phyloP scores from a whole-genome alignment of 148 eudicot genomes.

The Persicaria maculosa region DNA sequence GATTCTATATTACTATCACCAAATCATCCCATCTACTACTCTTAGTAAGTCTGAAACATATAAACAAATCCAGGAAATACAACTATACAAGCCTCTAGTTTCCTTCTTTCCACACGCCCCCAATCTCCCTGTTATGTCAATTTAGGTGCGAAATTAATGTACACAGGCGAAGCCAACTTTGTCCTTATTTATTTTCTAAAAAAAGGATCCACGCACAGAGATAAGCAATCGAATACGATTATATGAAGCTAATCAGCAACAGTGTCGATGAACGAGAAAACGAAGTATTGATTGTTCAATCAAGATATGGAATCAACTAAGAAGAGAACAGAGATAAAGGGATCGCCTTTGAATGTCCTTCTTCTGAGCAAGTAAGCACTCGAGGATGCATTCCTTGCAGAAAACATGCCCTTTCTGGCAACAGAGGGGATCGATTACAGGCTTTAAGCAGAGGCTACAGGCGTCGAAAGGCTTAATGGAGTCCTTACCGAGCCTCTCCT shows the following conservation, averaged over 20 bases:
- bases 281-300: not conserved
- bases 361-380: slow-evolving; percentile 87
- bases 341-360: slow-evolving; percentile 78
- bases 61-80: no score
- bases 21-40: no score
- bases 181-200: not conserved
- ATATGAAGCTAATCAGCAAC: not conserved
- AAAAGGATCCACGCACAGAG: not conserved
- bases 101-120: not conserved
- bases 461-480: slow-evolving; percentile 90
- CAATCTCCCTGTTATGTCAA: not conserved
- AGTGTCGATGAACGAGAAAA: not conserved
- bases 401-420: slow-evolving; percentile 90
- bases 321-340: not conserved
- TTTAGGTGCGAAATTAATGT: not conserved
- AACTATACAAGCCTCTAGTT: not conserved
- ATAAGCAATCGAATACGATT: not conserved
- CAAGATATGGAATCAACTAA: not conserved
- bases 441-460: slow-evolving; percentile 81
- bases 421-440: slow-evolving; percentile 64
- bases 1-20: no score
- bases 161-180: not conserved
- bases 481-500: slow-evolving; percentile 83
- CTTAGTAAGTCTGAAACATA: no score
- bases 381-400: slow-evolving; percentile 86